Percentiles rank a stretch among this genome's conserved stretches.
These are phyloP conservation scores for Cyberlindnera japonica DNA, from an alignment of 805 yeast genomes.

Conservation along the genomic window DNA sequence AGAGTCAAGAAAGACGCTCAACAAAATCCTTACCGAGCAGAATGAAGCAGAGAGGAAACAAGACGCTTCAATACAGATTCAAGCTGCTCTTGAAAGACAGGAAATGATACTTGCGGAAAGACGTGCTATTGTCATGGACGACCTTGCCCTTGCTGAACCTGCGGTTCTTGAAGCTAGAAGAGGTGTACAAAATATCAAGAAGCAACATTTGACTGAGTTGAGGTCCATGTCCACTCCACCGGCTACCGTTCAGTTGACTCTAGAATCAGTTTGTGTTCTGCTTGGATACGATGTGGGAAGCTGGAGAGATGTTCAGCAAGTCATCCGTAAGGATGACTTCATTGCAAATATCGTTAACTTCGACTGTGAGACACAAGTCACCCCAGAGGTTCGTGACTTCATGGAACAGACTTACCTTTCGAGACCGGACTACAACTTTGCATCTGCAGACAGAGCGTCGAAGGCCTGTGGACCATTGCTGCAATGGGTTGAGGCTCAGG, in stretches of 20 bases:
- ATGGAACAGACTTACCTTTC: constrained; percentile 62
- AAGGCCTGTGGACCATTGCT: constrained; percentile 92
- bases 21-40: constrained; percentile 76
- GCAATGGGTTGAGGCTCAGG: constrained; percentile 87
- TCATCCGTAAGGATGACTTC: constrained; percentile 84
- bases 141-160: constrained; percentile 78
- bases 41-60: constrained; percentile 89
- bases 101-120: constrained; percentile 57
- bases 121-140: constrained; percentile 50
- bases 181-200: constrained; percentile 90
- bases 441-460: constrained; percentile 80
- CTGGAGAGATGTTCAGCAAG: constrained; percentile 82
- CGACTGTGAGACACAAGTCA: constrained; percentile 57
- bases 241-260: constrained; percentile 72
- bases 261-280: constrained; percentile 85
- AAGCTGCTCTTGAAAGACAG: constrained; percentile 62
- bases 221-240: constrained; percentile 92
- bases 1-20: constrained; percentile 69
- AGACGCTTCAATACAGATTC: constrained; percentile 78
- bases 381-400: constrained; percentile 45
- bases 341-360: constrained; percentile 77
- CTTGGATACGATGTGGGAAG: constrained; percentile 60
- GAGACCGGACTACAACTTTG: constrained; percentile 61
- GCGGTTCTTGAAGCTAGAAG: constrained; percentile 77
- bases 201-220: constrained; percentile 85